Evolutionary conservation across 345 rosid species (phyloP).

Genomic region (Passiflora organensis): DNA sequence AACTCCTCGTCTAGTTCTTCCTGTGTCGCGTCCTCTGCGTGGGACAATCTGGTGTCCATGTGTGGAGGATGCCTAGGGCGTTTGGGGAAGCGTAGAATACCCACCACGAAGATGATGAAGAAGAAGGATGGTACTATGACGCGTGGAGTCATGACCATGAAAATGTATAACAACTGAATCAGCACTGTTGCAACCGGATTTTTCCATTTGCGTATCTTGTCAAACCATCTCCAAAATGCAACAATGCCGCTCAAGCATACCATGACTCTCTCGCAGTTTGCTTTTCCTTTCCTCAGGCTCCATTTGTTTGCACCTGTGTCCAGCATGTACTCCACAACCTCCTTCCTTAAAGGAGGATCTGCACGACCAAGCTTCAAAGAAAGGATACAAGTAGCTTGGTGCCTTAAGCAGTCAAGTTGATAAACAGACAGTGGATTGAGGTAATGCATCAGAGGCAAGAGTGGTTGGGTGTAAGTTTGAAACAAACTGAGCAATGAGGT

Average conservation of each 20-base stretch:
- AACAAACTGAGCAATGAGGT: constrained; percentile 31
- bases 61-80: constrained; percentile 44
- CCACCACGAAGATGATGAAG: constrained; percentile 38
- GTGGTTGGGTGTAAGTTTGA: constrained; percentile 31
- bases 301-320: constrained; percentile 4
- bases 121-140: constrained; percentile 29
- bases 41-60: constrained; percentile 41
- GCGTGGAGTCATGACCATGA: constrained; percentile 34
- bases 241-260: constrained; percentile 1
- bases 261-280: constrained; percentile 7
- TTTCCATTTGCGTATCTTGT: constrained; percentile 1
- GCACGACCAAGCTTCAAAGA: constrained; percentile 25
- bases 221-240: constrained; percentile 3
- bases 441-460: constrained; percentile 41
- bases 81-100: constrained; percentile 33
- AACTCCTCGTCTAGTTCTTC: constrained; percentile 51
- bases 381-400: constrained; percentile 36
- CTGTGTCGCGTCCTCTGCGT: constrained; percentile 19
- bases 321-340: constrained; percentile 14
- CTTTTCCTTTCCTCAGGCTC: constrained; percentile 9
- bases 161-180: constrained; percentile 23
- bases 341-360: constrained; percentile 8
- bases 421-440: constrained; percentile 28
- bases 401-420: constrained; percentile 35
- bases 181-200: neutral